phyloP scores from a whole-genome alignment of 1,284 basidiomycete genomes.

The Cryptococcus deneoformans region DNA sequence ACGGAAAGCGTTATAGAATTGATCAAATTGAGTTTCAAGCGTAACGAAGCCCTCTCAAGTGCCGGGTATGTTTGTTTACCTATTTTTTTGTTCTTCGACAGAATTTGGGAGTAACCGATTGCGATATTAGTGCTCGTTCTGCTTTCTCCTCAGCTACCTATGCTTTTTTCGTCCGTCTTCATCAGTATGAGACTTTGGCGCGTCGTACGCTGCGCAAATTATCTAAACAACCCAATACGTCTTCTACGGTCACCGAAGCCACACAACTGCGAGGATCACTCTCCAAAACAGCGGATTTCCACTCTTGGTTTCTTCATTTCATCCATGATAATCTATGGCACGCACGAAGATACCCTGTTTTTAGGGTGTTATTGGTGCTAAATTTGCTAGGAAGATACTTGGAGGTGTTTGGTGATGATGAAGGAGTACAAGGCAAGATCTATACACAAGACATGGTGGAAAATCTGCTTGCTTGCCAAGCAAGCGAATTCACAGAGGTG shows the following conservation, averaged over 20 bases:
- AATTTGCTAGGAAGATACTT: conserved; percentile 27
- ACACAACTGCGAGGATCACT: not conserved
- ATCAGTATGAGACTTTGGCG: conserved; percentile 18
- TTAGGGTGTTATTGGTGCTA: conserved; percentile 29
- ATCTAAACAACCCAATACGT: conserved; percentile 9
- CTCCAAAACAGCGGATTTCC: conserved; percentile 12
- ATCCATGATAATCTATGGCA: conserved; percentile 24
- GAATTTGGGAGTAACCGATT: not conserved
- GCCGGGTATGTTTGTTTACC: conserved; percentile 12
- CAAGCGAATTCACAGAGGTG: conserved; percentile 40
- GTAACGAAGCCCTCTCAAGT: conserved; percentile 20
- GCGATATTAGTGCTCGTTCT: conserved; percentile 24
- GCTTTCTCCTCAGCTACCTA: conserved; percentile 36
- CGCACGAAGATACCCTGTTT: conserved; percentile 26
- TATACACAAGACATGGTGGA: conserved; percentile 35
- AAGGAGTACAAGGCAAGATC: conserved; percentile 12
- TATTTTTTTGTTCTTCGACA: too few species aligned
- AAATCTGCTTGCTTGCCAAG: conserved; percentile 41
- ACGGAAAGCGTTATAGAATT: conserved; percentile 17
- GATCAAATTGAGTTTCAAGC: conserved; percentile 15
- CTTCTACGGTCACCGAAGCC: not conserved
- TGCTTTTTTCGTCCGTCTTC: conserved; percentile 25
- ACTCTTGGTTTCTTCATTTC: conserved; percentile 28
- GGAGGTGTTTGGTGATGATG: conserved; percentile 26
- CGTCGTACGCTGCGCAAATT: conserved; percentile 13